Evolutionary conservation across 2,329 filamentous ascomycete species (phyloP), one percentile per base, ranked within the genome.

Genomic region (Aspergillus amoenus): DNA sequence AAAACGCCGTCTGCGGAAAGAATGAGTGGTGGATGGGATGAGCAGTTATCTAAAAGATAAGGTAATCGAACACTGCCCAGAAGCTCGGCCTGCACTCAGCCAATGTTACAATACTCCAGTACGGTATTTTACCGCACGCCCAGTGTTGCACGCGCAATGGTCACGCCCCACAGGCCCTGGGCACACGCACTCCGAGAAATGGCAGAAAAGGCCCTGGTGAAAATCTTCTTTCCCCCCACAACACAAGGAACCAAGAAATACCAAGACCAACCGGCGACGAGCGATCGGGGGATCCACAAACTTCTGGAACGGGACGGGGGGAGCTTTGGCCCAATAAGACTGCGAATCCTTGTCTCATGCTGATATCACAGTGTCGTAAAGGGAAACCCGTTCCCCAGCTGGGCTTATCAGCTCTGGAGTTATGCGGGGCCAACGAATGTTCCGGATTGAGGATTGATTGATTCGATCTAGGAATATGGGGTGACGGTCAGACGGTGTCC

Each of bases 231-330:
- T 58, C 59, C 62, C 63, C 63, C 63, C 21, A 21, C 21, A 21
- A 65, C 63, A 64, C 63, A 65, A 57, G 59, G 61, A 55, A 46
- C 44, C 44, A 34, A 46, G 44, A 46, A 30, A 37, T 6, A n/a
- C 45, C 27, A 37, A 47, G n/a, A 58, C 61, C 60, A 61, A 62
- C 27, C 27, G 27, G 27, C 27, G 60, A 49, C 61, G 44, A 60
- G 57, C 56, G 61, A 64, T 64, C 62, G 32, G 52, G 51, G 48
- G 61, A 60, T 60, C 63, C 63, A 63, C 61, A 64, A 63, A 52
- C 62, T 65, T 65, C 63, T 65, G 63, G 63, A 65, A 65, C 58
- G 53, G 54, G 62, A 64, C 60, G 58, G 55, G 57, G 22, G 21
- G n/a, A 52, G 22, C 15, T 50, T 34, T 55, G 21, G 24, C 4